Conservation (phyloP, 2,329 filamentous ascomycete species). For the Passalora sequoiae region DNA sequence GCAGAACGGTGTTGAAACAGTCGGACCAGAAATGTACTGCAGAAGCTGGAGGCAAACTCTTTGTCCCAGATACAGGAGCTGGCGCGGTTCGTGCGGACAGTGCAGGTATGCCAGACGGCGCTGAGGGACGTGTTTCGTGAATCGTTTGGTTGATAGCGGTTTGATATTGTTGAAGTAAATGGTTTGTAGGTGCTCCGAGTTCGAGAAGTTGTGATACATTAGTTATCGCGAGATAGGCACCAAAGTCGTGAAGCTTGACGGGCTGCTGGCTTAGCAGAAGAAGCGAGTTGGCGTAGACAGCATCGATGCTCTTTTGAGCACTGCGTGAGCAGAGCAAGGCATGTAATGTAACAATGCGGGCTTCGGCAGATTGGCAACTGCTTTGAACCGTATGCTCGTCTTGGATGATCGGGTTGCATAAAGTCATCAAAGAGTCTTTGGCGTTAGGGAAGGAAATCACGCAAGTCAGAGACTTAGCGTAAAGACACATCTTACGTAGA, state of each 20-base stretch:
- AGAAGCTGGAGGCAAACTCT: neutral
- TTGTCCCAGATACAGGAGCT: too few relatives aligned
- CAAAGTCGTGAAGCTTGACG: slow-evolving; percentile 31
- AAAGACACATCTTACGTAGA: slow-evolving; percentile 67
- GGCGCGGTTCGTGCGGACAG: neutral
- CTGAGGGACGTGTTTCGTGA: slow-evolving; percentile 5
- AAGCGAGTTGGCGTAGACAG: slow-evolving; percentile 48
- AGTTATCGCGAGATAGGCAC: slow-evolving; percentile 55
- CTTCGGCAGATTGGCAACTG: slow-evolving; percentile 47
- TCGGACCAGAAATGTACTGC: slow-evolving; percentile 13
- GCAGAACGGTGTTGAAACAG: slow-evolving; percentile 33
- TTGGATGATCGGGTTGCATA: slow-evolving; percentile 53
- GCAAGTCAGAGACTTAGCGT: slow-evolving; percentile 65
- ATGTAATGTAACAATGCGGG: slow-evolving; percentile 59
- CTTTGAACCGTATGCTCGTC: slow-evolving; percentile 32
- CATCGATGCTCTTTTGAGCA: slow-evolving; percentile 44
- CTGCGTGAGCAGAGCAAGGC: slow-evolving; percentile 58
- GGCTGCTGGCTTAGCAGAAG: slow-evolving; percentile 55
- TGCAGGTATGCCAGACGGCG: slow-evolving; percentile 29
- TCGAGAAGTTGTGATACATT: slow-evolving; percentile 51
- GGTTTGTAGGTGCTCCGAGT: slow-evolving; percentile 50
- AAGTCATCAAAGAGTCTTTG: slow-evolving; percentile 62
- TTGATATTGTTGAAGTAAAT: slow-evolving; percentile 39
- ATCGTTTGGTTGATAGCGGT: slow-evolving; percentile 18
- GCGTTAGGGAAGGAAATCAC: slow-evolving; percentile 62